Evolutionary conservation across 495 filamentous ascomycete species (phyloP).

Genomic region (Staphylotrichum tortipilum): DNA sequence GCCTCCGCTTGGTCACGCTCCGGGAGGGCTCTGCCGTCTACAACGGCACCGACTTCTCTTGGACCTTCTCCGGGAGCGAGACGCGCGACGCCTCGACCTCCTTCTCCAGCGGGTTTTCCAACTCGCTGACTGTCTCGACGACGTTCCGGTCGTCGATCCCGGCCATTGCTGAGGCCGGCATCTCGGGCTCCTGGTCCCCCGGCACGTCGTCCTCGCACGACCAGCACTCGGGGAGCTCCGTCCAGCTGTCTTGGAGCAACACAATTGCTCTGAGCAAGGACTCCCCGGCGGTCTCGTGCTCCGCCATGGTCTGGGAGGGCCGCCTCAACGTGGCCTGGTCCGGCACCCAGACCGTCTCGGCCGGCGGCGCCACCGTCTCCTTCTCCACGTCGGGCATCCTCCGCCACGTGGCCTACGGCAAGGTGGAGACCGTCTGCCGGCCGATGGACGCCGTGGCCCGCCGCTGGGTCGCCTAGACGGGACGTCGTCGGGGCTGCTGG

Average conservation of each 20-base stretch:
- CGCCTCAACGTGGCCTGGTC: neutral
- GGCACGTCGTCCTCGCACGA: neutral
- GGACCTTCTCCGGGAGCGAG: neutral
- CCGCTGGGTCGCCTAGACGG: neutral
- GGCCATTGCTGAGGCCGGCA: neutral
- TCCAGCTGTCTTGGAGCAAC: neutral
- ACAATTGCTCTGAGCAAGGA: neutral
- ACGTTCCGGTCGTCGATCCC: neutral
- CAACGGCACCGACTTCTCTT: conserved; percentile 3
- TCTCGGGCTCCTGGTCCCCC: neutral
- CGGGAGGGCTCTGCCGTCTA: neutral
- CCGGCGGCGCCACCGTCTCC: neutral
- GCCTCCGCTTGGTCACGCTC: neutral
- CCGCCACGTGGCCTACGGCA: neutral
- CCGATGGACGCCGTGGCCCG: neutral
- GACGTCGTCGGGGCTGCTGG: too few species aligned
- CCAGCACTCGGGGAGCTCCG: neutral
- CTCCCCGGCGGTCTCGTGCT: neutral
- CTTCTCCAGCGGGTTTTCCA: neutral
- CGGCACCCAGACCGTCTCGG: neutral
- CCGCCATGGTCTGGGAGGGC: neutral
- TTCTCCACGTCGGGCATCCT: neutral
- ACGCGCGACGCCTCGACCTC: neutral
- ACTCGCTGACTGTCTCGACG: neutral
- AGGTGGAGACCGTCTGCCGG: neutral